phyloP scores from a whole-genome alignment of 2,329 filamentous ascomycete genomes.

The Westerdykella sp. region DNA sequence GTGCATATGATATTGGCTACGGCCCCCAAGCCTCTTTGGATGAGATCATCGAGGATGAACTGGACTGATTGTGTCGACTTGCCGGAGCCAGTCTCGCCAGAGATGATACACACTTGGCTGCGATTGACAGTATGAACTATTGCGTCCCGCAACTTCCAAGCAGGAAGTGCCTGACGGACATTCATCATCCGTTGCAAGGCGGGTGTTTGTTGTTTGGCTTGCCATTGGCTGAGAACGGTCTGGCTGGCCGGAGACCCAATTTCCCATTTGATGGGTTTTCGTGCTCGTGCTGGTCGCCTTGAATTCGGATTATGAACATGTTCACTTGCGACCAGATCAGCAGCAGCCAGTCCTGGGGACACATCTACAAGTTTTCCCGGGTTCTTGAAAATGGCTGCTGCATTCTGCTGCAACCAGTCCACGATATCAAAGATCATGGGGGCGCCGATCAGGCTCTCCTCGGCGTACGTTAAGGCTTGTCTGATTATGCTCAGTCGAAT shows the following conservation, averaged over 20 bases:
- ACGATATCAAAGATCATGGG: slow-evolving; percentile 87
- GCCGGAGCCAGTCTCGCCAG: slow-evolving; percentile 91
- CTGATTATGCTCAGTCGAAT: slow-evolving; percentile 85
- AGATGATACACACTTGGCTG: slow-evolving; percentile 91
- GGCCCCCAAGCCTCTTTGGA: slow-evolving; percentile 65
- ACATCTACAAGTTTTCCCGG: slow-evolving; percentile 82
- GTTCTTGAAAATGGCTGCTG: slow-evolving; percentile 73
- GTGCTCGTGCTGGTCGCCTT: slow-evolving; percentile 8
- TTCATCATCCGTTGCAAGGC: slow-evolving; percentile 69
- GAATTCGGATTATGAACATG: slow-evolving; percentile 12
- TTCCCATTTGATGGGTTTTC: slow-evolving; percentile 58
- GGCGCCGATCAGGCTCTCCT: slow-evolving; percentile 67
- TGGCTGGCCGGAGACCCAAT: slow-evolving; percentile 53
- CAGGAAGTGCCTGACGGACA: slow-evolving; percentile 69
- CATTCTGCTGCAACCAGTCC: slow-evolving; percentile 84
- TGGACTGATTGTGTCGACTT: slow-evolving; percentile 97
- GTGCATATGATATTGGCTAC: slow-evolving; percentile 90
- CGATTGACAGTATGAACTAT: slow-evolving; percentile 69
- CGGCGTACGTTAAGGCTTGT: slow-evolving; percentile 65
- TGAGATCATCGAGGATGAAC: slow-evolving; percentile 88
- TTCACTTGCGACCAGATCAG: slow-evolving; percentile 40
- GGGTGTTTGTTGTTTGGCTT: slow-evolving; percentile 56
- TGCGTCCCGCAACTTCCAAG: slow-evolving; percentile 73
- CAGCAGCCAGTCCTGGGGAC: slow-evolving; percentile 63
- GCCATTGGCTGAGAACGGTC: slow-evolving; percentile 59